Evolutionary conservation across 805 yeast genomes (phyloP).

Genomic region (Wickerhamiella slavikovae): DNA sequence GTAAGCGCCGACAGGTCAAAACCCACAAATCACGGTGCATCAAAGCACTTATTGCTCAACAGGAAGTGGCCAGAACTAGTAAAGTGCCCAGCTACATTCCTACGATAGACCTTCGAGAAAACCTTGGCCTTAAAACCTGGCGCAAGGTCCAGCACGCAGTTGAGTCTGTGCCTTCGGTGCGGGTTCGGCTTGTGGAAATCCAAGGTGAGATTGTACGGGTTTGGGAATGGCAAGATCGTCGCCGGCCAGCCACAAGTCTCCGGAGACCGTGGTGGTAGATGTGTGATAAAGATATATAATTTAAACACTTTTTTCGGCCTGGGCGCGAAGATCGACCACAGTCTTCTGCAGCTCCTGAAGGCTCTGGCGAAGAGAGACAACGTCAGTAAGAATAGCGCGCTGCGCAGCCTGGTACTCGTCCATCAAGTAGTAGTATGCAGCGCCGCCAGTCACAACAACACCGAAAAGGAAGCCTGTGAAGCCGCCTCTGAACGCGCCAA

Average conservation of each 20-base stretch:
- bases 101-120: no score
- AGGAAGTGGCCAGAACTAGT: no score
- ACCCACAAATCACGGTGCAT: no score
- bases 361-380: conserved; percentile 45
- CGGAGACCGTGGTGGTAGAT: no score
- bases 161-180: conserved; percentile 47
- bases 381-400: conserved; percentile 54
- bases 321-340: conserved; percentile 36
- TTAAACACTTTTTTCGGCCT: no score
- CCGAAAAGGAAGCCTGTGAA: conserved; percentile 66
- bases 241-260: no score
- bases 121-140: no score
- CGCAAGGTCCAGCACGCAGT: conserved; percentile 29
- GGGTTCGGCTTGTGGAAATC: conserved; percentile 40
- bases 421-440: conserved; percentile 54
- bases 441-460: conserved; percentile 50
- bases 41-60: no score
- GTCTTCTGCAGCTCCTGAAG: conserved; percentile 48
- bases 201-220: conserved; percentile 77
- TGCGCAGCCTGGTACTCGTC: conserved; percentile 62
- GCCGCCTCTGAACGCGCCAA: conserved; percentile 16
- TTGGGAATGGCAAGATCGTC: conserved; percentile 82
- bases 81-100: no score
- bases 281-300: no score
- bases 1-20: no score